Base-by-base conservation (phyloP, 805 yeast species). In the Yarrowia osloensis region DNA sequence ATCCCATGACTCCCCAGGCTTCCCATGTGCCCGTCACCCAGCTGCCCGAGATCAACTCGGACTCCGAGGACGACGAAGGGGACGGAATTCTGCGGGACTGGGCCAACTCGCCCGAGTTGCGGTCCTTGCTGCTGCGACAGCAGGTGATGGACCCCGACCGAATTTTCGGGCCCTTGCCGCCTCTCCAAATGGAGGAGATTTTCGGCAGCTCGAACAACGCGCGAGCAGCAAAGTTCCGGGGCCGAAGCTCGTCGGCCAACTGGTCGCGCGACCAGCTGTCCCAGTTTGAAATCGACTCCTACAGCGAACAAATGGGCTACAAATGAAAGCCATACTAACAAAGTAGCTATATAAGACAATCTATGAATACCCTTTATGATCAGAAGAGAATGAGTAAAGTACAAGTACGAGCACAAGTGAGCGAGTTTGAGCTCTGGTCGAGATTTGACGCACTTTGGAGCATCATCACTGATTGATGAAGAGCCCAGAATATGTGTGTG, bases 101-200 rank as follows among this genome's bases (percentile, higher is more conserved):
- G 91, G 90, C 90, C 2, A 79, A 81, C 67, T 82, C 88, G 1
- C 88, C 89, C 4, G 83, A 82, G 68, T 74, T 87, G 65, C 80
- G 81, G 49, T 78, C 79, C 33, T 78, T 81, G 39, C 76, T 86
- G 42, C 73, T 76, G 24, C 84, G 81, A 68, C 88, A 86, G 73
- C 75, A 69, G 61, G 74, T 74, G 31, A 77, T 88, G 69, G 88
- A 91, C 72, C 93, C 95, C 0, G 85, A 81, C 69, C 74, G 81
- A 21, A 83, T 91, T 0, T 90, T 91, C 77, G 97, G 96, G 0
- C 88, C 89, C 7, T 83, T 89, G 35, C 88, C 89, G 0, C 86
- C 86, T 1, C 77, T 89, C 68, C 84, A 86, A 65, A 85, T 88
- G 78, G 90, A 86, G 65, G 91, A 87, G 69, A 85, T 89, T 3